These are phyloP conservation scores for Paecilomyces sp. DNA, from an alignment of 2,329 filamentous ascomycete species.

Conservation along the genomic window DNA sequence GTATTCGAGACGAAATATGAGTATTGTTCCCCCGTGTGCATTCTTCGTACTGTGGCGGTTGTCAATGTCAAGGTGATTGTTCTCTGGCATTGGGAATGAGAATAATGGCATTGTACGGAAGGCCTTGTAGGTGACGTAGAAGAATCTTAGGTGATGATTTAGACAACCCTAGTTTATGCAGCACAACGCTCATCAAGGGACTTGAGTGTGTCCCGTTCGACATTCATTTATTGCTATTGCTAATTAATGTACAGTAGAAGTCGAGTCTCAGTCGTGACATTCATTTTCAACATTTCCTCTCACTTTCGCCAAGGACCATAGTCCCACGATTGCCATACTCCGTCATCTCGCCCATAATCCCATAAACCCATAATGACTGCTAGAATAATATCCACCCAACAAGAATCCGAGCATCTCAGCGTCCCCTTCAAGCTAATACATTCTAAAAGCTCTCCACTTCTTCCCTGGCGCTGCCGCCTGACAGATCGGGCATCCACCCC, in stretches of 20 bases:
- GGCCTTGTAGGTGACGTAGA: no score
- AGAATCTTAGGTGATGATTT: no score
- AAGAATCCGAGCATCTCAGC: neutral
- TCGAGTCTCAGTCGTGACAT: neutral
- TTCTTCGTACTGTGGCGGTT: neutral
- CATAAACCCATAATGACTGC: neutral
- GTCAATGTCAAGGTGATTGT: no score
- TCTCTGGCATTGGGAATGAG: no score
- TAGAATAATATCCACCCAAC: neutral
- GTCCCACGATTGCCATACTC: neutral
- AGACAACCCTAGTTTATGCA: no score
- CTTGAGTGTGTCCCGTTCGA: neutral
- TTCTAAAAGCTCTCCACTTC: constrained; percentile 32
- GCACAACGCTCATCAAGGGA: neutral
- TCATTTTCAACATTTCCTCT: neutral
- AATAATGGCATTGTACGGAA: no score
- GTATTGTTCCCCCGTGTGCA: neutral
- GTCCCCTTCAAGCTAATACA: neutral
- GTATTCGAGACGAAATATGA: neutral
- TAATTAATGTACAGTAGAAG: neutral
- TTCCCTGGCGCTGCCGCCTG: constrained; percentile 23
- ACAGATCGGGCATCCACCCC: constrained; percentile 82
- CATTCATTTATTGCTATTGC: neutral
- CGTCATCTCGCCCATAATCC: neutral
- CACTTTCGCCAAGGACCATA: neutral